phyloP scores from a whole-genome alignment of 495 filamentous ascomycete species.

The Chaetomidium leptoderma region DNA sequence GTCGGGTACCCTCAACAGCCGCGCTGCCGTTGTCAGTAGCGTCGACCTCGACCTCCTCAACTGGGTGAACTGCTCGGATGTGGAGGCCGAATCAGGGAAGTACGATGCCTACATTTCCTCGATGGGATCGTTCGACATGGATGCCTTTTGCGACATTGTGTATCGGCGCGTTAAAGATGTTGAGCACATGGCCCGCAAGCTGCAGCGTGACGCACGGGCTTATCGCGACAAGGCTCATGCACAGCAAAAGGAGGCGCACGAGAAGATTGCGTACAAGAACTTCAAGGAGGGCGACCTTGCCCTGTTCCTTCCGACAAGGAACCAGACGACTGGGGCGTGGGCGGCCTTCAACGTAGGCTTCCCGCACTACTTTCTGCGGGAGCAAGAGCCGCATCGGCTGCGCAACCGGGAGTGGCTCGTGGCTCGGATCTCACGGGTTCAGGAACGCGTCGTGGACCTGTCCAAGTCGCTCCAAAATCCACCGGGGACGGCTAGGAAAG shows the following conservation, averaged over 20 bases:
- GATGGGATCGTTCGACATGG: slow-evolving; percentile 72
- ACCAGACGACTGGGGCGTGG: slow-evolving; percentile 91
- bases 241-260: slow-evolving; percentile 81
- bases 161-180: slow-evolving; percentile 84
- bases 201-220: slow-evolving; percentile 76
- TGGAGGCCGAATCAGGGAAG: slow-evolving; percentile 61
- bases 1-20: slow-evolving; percentile 42
- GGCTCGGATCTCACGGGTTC: slow-evolving; percentile 85
- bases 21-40: slow-evolving; percentile 40
- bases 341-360: slow-evolving; percentile 97
- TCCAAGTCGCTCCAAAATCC: slow-evolving; percentile 57
- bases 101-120: slow-evolving; percentile 68
- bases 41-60: slow-evolving; percentile 62
- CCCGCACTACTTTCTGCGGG: slow-evolving; percentile 93
- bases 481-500: slow-evolving; percentile 10
- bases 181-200: slow-evolving; percentile 83
- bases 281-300: slow-evolving; percentile 98
- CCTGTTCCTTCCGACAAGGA: slow-evolving; percentile 89
- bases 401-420: slow-evolving; percentile 85
- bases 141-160: slow-evolving; percentile 74
- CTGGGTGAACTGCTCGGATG: slow-evolving; percentile 70
- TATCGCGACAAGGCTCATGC: slow-evolving; percentile 86
- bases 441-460: slow-evolving; percentile 90
- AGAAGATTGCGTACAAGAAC: slow-evolving; percentile 92
- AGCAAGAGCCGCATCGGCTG: slow-evolving; percentile 84